Evolutionary conservation across 2,329 filamentous ascomycete genomes (phyloP).

Genomic region (Colletotrichum sojae): DNA sequence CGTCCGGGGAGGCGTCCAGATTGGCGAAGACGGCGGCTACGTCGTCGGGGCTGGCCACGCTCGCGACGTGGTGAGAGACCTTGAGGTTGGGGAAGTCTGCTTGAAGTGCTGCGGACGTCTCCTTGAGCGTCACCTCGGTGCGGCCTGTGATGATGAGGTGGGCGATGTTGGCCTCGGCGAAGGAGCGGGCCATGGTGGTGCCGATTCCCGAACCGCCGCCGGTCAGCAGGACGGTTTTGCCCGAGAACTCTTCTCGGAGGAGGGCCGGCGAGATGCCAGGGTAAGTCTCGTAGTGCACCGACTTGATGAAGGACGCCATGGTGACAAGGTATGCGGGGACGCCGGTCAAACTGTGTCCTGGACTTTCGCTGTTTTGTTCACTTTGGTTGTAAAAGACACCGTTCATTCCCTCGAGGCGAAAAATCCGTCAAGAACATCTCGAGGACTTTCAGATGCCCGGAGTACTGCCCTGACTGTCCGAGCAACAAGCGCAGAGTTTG

Average conservation of each 20-base stretch:
- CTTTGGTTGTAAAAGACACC: no score
- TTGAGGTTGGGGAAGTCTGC: not conserved
- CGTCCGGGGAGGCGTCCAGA: conserved; percentile 5
- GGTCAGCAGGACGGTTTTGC: conserved; percentile 73
- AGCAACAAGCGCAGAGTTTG: no score
- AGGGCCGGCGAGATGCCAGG: conserved; percentile 11
- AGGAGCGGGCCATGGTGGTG: conserved; percentile 74
- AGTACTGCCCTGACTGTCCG: no score
- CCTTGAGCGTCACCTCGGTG: conserved; percentile 45
- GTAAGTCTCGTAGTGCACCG: conserved; percentile 12
- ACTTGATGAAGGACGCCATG: conserved; percentile 25
- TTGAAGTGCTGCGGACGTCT: conserved; percentile 2
- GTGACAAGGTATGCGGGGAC: not conserved
- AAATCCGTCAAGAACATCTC: no score
- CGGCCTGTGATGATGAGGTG: conserved; percentile 57
- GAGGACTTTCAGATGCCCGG: no score
- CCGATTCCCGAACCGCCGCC: conserved; percentile 78
- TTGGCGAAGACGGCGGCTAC: conserved; percentile 10
- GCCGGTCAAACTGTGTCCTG: not conserved
- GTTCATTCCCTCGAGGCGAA: no score
- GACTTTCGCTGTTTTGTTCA: no score
- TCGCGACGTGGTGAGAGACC: conserved; percentile 4
- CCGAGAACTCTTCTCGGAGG: conserved; percentile 38
- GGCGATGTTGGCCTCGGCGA: conserved; percentile 54
- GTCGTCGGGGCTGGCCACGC: not conserved